Conservation (phyloP, 495 filamentous ascomycete species). For the Jackrogersella multiformis region DNA sequence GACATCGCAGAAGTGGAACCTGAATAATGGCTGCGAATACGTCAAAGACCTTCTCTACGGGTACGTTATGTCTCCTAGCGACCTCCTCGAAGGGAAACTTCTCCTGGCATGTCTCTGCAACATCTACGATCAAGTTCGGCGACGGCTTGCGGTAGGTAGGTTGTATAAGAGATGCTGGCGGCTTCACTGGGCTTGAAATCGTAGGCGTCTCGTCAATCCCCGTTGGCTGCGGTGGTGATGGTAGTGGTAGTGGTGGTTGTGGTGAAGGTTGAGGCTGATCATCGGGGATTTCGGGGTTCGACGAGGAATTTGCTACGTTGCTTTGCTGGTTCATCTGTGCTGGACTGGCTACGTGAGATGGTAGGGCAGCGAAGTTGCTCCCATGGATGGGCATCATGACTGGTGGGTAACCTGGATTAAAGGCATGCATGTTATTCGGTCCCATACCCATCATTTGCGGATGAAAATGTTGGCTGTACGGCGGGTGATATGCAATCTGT, state of each 20-base stretch:
- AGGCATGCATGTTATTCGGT: conserved; percentile 34
- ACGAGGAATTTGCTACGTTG: background rate
- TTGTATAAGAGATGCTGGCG: conserved; percentile 41
- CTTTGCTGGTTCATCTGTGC: conserved; percentile 19
- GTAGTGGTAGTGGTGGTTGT: background rate
- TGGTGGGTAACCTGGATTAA: conserved; percentile 29
- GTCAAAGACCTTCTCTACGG: conserved; percentile 57
- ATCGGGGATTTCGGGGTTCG: conserved; percentile 23
- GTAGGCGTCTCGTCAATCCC: background rate
- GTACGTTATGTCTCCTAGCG: conserved; percentile 52
- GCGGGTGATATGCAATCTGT: conserved; percentile 32
- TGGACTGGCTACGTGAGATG: conserved; percentile 22
- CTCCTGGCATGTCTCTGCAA: conserved; percentile 59
- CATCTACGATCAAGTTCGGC: conserved; percentile 56
- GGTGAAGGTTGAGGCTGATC: conserved; percentile 28
- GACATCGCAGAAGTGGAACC: conserved; percentile 55
- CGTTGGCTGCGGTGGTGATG: background rate
- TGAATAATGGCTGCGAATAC: conserved; percentile 56
- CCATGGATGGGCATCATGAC: conserved; percentile 36
- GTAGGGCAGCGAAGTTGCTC: conserved; percentile 21
- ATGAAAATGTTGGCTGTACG: conserved; percentile 36
- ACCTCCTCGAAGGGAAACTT: conserved; percentile 57
- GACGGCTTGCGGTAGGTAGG: conserved; percentile 47
- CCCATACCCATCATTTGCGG: conserved; percentile 39
- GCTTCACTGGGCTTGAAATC: conserved; percentile 27